phyloP scores from a whole-genome alignment of 441 rosid species.

The Lagerstroemia fauriei region DNA sequence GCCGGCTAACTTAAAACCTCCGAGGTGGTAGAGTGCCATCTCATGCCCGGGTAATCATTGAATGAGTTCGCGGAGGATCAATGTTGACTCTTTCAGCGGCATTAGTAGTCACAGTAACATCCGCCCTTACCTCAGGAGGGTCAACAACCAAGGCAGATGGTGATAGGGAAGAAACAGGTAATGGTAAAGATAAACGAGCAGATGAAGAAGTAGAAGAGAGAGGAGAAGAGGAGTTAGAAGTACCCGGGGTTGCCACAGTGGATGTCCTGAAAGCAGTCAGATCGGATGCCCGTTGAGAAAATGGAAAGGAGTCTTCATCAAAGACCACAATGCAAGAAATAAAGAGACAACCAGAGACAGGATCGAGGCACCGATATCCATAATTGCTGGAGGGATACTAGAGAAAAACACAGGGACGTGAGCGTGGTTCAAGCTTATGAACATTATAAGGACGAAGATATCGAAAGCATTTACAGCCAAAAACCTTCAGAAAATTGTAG shows the following conservation, averaged over 20 bases:
- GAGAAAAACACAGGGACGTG: not conserved
- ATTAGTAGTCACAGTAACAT: too few species aligned
- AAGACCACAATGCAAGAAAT: not conserved
- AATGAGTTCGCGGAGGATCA: not conserved
- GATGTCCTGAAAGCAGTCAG: not conserved
- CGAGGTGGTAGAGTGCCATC: not conserved
- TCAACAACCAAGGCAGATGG: too few species aligned
- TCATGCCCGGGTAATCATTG: not conserved
- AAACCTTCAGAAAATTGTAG: not conserved
- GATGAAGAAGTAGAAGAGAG: too few species aligned
- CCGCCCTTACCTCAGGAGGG: too few species aligned
- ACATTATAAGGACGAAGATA: not conserved
- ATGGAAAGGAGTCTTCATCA: not conserved
- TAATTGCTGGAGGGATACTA: not conserved
- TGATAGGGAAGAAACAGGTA: too few species aligned
- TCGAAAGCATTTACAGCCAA: constrained; percentile 2
- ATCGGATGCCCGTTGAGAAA: not conserved
- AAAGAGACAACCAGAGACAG: not conserved
- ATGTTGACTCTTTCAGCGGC: too few species aligned
- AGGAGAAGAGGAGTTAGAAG: not conserved
- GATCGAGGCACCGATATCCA: constrained; percentile 2
- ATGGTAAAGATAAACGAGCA: too few species aligned
- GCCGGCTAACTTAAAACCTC: not conserved
- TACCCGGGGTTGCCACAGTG: not conserved
- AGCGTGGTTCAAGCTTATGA: not conserved